These are phyloP conservation scores for Pascua sp. DNA, from an alignment of 1,284 basidiomycete species.

Conservation along the genomic window DNA sequence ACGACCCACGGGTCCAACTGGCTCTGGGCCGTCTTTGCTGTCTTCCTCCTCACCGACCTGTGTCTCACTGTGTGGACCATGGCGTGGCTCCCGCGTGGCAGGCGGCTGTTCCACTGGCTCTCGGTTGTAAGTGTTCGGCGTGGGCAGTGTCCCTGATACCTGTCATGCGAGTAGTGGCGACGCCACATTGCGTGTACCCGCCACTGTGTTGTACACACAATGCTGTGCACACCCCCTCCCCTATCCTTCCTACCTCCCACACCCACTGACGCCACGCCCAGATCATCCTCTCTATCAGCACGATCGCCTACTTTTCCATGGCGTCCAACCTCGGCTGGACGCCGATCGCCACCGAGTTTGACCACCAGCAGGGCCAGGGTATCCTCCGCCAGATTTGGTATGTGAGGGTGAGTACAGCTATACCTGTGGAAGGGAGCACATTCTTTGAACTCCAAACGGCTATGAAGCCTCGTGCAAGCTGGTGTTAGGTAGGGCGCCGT, in stretches of 20 bases:
- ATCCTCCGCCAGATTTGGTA: conserved; percentile 59
- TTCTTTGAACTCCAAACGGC: too few species aligned
- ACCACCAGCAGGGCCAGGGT: conserved; percentile 30
- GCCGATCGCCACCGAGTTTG: conserved; percentile 55
- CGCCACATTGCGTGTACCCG: too few species aligned
- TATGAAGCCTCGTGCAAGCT: too few species aligned
- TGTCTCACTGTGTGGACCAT: conserved; percentile 50
- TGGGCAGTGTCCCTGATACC: too few species aligned
- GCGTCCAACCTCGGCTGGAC: conserved; percentile 61
- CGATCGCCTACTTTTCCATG: conserved; percentile 57
- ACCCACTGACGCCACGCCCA: background rate
- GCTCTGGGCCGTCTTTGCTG: conserved; percentile 59
- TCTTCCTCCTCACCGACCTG: conserved; percentile 53
- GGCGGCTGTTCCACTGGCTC: conserved; percentile 55
- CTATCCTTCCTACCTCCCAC: too few species aligned
- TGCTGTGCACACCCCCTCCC: too few species aligned
- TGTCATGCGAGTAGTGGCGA: too few species aligned
- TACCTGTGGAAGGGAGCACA: too few species aligned
- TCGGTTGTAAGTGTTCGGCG: conserved; percentile 40
- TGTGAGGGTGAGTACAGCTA: conserved; percentile 14
- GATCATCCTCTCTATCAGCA: conserved; percentile 53
- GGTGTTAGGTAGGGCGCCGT: too few species aligned
- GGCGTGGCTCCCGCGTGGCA: conserved; percentile 46
- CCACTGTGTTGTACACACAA: too few species aligned
- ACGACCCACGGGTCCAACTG: conserved; percentile 41